Conservation (phyloP, 495 filamentous ascomycete genomes). For the Hypoxylon crocopeplum region DNA sequence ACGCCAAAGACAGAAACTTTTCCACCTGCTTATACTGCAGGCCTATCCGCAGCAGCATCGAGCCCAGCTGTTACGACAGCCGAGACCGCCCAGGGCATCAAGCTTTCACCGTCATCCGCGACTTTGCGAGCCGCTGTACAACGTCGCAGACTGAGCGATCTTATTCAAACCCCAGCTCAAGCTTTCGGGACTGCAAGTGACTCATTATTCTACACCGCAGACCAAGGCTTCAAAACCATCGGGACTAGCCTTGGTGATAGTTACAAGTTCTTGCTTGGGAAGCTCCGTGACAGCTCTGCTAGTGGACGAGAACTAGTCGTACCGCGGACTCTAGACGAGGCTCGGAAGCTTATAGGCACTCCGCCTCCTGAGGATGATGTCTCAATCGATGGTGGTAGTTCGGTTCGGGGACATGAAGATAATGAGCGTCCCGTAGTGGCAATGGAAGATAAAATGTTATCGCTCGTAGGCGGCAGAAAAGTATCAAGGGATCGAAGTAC, state of each 20-base stretch:
- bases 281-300: conserved; percentile 73
- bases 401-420: conserved; percentile 53
- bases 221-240: conserved; percentile 89
- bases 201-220: conserved; percentile 82
- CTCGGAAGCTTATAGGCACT: conserved; percentile 80
- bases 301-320: conserved; percentile 58
- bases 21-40: conserved; percentile 54
- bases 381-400: conserved; percentile 53
- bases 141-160: conserved; percentile 74
- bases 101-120: conserved; percentile 46
- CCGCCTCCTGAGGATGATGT: conserved; percentile 65
- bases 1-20: conserved; percentile 62
- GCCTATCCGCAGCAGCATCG: conserved; percentile 47
- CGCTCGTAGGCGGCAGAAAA: conserved; percentile 67
- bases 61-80: conserved; percentile 44
- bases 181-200: conserved; percentile 84
- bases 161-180: conserved; percentile 82
- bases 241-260: conserved; percentile 85
- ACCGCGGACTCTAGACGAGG: conserved; percentile 91
- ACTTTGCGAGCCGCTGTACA: conserved; percentile 53
- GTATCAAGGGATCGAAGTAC: conserved; percentile 72
- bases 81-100: conserved; percentile 48
- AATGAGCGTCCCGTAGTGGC: conserved; percentile 40
- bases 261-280: conserved; percentile 92
- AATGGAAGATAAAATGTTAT: conserved; percentile 65